These are phyloP conservation scores for Rubia tinctorum DNA, from an alignment of 305 asterid genomes.

Conservation along the genomic window DNA sequence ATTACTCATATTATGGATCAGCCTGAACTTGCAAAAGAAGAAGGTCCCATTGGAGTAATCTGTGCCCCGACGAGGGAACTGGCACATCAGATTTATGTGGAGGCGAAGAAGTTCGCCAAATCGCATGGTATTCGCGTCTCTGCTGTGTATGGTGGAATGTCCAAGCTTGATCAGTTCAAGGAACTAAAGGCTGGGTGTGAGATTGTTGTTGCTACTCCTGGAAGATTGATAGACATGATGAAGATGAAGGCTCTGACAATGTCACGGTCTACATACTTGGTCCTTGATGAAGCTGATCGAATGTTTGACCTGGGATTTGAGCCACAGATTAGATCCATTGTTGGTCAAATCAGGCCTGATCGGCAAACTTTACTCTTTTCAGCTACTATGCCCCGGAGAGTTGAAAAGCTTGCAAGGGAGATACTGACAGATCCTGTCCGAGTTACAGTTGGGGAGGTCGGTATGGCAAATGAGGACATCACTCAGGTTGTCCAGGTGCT, in stretches of 20 bases:
- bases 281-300: constrained; percentile 97
- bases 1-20: constrained; percentile 95
- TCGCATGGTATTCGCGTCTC: constrained; percentile 78
- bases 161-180: constrained; percentile 94
- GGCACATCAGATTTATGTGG: constrained; percentile 93
- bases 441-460: constrained; percentile 93
- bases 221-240: constrained; percentile 93
- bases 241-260: constrained; percentile 91
- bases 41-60: constrained; percentile 95
- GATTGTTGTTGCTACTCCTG: constrained; percentile 96
- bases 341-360: constrained; percentile 96
- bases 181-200: constrained; percentile 98
- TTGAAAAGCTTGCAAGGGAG: constrained; percentile 97
- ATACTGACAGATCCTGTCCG: constrained; percentile 89
- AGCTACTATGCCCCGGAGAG: constrained; percentile 95
- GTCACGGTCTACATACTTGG: constrained; percentile 83
- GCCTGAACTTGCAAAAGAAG: constrained; percentile 86
- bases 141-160: constrained; percentile 99
- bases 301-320: constrained; percentile 99
- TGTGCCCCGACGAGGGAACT: constrained; percentile 99
- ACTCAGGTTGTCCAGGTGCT: constrained; percentile 83
- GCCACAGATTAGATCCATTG: constrained; percentile 94
- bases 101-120: constrained; percentile 91
- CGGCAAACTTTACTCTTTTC: constrained; percentile 95
- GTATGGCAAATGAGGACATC: constrained; percentile 96